A percentile compares a stretch with the other conserved stretches of the same genome.
These are phyloP conservation scores for Cryptosporidium parvum DNA, from an alignment of 169 alveolate species.

Conservation along the genomic window DNA sequence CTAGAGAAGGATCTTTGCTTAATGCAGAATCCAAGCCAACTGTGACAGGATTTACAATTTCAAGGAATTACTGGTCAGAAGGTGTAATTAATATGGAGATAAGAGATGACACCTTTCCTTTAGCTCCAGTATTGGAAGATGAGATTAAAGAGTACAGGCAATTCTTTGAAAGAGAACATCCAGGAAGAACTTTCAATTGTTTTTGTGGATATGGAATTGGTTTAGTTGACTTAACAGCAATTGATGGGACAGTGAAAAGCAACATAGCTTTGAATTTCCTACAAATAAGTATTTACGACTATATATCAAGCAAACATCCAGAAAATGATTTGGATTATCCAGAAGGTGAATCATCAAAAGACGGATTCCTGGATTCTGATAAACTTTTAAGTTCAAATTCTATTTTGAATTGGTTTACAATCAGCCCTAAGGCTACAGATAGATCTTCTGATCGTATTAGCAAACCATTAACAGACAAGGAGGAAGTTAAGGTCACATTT, in stretches of 20 bases:
- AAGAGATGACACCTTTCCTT: conserved; percentile 43
- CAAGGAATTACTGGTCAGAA: conserved; percentile 66
- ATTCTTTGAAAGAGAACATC: conserved; percentile 62
- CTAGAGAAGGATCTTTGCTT: neutral
- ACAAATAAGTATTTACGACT: conserved; percentile 65
- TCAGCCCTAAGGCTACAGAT: conserved; percentile 37
- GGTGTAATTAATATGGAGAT: conserved; percentile 19
- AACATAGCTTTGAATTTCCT: conserved; percentile 26
- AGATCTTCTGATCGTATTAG: neutral
- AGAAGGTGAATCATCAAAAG: neutral
- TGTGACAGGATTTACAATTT: conserved; percentile 49
- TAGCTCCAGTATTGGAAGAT: conserved; percentile 39
- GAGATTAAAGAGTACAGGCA: conserved; percentile 25
- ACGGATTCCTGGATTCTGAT: conserved; percentile 1
- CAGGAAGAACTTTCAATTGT: conserved; percentile 71
- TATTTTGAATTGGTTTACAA: conserved; percentile 54
- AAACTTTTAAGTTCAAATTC: conserved; percentile 29
- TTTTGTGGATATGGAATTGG: conserved; percentile 42
- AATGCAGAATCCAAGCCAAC: neutral
- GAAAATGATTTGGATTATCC: neutral
- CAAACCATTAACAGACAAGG: neutral
- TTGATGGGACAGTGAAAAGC: conserved; percentile 28
- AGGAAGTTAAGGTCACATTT: conserved; percentile 2
- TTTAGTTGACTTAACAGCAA: conserved; percentile 40
- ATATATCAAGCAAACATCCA: conserved; percentile 1